Percentiles rank a stretch among this genome's conserved stretches.
phyloP scores from a whole-genome alignment of 345 rosid species.

The Cardamine resedifolia region DNA sequence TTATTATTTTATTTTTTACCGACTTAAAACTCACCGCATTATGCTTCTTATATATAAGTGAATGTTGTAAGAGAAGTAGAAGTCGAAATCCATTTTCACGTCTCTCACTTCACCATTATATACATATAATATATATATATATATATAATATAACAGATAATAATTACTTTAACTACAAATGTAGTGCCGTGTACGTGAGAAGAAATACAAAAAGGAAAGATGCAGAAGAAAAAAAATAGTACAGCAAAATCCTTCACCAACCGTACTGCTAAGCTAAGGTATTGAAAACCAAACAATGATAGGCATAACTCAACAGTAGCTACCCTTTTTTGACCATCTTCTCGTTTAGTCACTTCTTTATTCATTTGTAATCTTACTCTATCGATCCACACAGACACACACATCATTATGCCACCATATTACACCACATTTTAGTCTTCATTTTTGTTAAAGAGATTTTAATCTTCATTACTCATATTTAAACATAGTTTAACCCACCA shows the following conservation, averaged over 20 bases:
- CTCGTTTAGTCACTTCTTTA: constrained; percentile 21
- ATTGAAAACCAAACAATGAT: constrained; percentile 48
- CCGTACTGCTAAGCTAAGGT: constrained; percentile 36
- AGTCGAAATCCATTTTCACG: no score
- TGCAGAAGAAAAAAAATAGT: constrained; percentile 4
- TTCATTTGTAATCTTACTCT: constrained; percentile 25
- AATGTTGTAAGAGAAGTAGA: no score
- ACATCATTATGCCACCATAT: constrained; percentile 18
- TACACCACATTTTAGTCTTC: neutral
- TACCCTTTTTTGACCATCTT: constrained; percentile 16
- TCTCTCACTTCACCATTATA: no score
- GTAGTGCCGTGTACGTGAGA: constrained; percentile 25
- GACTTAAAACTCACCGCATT: no score
- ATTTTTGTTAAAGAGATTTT: no score
- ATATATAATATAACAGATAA: no score
- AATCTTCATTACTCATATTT: neutral
- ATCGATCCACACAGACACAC: constrained; percentile 11
- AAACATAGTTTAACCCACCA: neutral
- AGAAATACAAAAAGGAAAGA: neutral
- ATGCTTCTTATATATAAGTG: no score
- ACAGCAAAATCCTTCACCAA: constrained; percentile 39
- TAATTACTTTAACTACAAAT: neutral
- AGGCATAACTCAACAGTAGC: constrained; percentile 50
- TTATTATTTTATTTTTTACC: no score
- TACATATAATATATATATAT: no score